Evolutionary conservation across 228 moss, liverwort and hornwort species (phyloP).

Genomic region (Sphagnum fallax): DNA sequence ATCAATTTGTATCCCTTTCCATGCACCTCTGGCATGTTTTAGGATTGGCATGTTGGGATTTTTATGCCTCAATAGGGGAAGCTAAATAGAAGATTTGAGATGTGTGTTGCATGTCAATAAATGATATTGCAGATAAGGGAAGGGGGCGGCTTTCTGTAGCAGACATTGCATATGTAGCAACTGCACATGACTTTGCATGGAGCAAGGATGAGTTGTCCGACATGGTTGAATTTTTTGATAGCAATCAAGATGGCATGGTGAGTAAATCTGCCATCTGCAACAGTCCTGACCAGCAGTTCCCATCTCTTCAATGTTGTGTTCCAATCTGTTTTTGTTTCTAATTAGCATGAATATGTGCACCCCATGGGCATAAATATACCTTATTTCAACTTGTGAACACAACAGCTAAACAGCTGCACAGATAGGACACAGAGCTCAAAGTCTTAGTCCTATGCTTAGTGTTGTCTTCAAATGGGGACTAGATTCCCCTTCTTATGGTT

Average conservation of each 20-base stretch:
- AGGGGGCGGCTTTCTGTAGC: constrained; percentile 28
- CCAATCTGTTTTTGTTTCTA: background rate
- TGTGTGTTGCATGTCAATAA: too few species aligned
- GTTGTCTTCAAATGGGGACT: too few species aligned
- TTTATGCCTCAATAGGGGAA: too few species aligned
- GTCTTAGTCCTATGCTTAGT: too few species aligned
- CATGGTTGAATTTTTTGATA: constrained; percentile 49
- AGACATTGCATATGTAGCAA: constrained; percentile 44
- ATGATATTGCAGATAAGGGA: constrained; percentile 24
- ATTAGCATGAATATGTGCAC: background rate
- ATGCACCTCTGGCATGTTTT: too few species aligned
- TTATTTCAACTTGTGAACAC: too few species aligned
- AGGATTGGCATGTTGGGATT: too few species aligned
- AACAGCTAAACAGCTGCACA: too few species aligned
- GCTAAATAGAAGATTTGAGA: too few species aligned
- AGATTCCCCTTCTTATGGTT: background rate
- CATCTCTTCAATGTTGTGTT: background rate
- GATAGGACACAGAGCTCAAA: too few species aligned
- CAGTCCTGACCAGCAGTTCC: background rate
- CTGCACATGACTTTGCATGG: constrained; percentile 55
- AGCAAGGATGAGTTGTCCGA: constrained; percentile 45
- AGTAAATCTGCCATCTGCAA: background rate
- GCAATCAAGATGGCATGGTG: constrained; percentile 41
- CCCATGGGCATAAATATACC: too few species aligned
- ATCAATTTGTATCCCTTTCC: too few species aligned